Percentiles rank a stretch among this genome's conserved stretches.
phyloP scores from a whole-genome alignment of 2,329 filamentous ascomycete species.

The Aspergillus carbonarius region DNA sequence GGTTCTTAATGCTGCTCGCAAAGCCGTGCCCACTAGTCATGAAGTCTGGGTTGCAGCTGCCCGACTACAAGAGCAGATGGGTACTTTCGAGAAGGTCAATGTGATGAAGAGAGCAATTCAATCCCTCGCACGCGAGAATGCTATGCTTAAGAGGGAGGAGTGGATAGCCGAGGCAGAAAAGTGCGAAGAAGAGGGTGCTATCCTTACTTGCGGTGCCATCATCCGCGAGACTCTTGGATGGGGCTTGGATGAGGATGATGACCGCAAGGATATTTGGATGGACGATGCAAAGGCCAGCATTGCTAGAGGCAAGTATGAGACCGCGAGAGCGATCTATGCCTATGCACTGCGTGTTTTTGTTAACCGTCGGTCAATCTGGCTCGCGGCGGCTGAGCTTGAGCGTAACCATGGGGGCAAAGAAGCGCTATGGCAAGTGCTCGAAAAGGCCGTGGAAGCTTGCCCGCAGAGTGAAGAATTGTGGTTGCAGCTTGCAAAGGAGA shows the following conservation, averaged over 20 bases:
- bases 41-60: constrained; percentile 97
- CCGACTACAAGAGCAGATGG: constrained; percentile 84
- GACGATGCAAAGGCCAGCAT: constrained; percentile 86
- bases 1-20: constrained; percentile 91
- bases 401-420: constrained; percentile 83
- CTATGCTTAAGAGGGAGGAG: constrained; percentile 95
- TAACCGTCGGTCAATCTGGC: constrained; percentile 83
- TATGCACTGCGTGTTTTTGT: constrained; percentile 88
- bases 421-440: constrained; percentile 77
- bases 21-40: constrained; percentile 86
- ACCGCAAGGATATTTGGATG: constrained; percentile 93
- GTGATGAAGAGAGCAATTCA: constrained; percentile 95
- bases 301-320: constrained; percentile 79
- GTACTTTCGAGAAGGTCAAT: constrained; percentile 74
- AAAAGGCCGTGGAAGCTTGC: constrained; percentile 91
- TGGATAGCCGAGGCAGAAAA: constrained; percentile 95
- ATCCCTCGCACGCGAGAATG: constrained; percentile 81
- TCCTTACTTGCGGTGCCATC: constrained; percentile 83
- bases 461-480: constrained; percentile 88
- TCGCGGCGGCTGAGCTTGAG: constrained; percentile 87
- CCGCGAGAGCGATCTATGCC: constrained; percentile 88
- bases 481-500: constrained; percentile 95
- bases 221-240: constrained; percentile 91
- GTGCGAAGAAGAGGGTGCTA: constrained; percentile 87
- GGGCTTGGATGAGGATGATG: constrained; percentile 91